phyloP scores from a whole-genome alignment of 2,329 filamentous ascomycete genomes.

The Cercospora sesami region DNA sequence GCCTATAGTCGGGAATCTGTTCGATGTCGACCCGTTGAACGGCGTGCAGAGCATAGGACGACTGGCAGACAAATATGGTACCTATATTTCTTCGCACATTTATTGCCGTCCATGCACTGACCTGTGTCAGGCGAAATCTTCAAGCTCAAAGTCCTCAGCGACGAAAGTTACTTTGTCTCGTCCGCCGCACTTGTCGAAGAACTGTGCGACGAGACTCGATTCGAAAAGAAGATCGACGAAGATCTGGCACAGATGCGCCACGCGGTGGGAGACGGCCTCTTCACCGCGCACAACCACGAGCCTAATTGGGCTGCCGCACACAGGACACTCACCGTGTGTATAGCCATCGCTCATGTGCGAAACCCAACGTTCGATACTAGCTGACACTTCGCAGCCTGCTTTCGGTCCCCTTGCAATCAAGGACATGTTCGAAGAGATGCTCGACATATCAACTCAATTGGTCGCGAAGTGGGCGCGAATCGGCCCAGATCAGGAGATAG shows the following conservation, averaged over 20 bases:
- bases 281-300: slow-evolving; percentile 43
- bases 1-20: slow-evolving; percentile 64
- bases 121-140: slow-evolving; percentile 19
- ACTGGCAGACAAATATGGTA: slow-evolving; percentile 24
- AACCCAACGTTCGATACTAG: slow-evolving; percentile 45
- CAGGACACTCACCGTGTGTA: slow-evolving; percentile 41
- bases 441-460: slow-evolving; percentile 39
- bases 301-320: slow-evolving; percentile 45
- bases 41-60: slow-evolving; percentile 60
- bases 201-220: slow-evolving; percentile 46
- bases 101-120: background rate
- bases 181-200: slow-evolving; percentile 40
- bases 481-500: slow-evolving; percentile 59
- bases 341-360: slow-evolving; percentile 40
- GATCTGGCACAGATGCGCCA: slow-evolving; percentile 58
- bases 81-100: background rate
- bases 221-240: slow-evolving; percentile 58
- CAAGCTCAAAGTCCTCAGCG: slow-evolving; percentile 18
- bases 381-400: slow-evolving; percentile 49
- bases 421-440: slow-evolving; percentile 58
- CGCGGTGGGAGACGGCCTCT: slow-evolving; percentile 49
- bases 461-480: slow-evolving; percentile 41
- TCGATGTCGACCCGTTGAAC: slow-evolving; percentile 61
- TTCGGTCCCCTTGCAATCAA: slow-evolving; percentile 69
- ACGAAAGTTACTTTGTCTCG: slow-evolving; percentile 14